Evolutionary conservation across 768 basidiomycete genomes (phyloP).

Genomic region (Podaxis mareebaensis): DNA sequence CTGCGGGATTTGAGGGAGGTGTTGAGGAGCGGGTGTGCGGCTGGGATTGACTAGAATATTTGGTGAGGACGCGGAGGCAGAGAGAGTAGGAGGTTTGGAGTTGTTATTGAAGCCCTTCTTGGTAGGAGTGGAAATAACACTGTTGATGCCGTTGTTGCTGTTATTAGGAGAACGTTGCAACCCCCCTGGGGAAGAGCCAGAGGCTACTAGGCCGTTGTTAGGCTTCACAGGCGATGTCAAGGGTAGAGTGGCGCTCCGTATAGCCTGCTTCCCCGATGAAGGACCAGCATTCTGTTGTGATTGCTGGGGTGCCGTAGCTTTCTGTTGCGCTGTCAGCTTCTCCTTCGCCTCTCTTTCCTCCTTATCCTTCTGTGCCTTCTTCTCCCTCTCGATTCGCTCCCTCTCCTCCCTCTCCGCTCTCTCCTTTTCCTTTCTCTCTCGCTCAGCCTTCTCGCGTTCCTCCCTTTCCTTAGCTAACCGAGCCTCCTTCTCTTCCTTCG

Average conservation of each 20-base stretch:
- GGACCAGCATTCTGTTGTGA: slow-evolving; percentile 26
- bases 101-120: slow-evolving; percentile 67
- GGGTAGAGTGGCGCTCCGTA: slow-evolving; percentile 52
- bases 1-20: slow-evolving; percentile 22
- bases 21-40: slow-evolving; percentile 34
- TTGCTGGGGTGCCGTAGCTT: slow-evolving; percentile 38
- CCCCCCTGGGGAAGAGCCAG: slow-evolving; percentile 42
- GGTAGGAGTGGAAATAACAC: slow-evolving; percentile 30
- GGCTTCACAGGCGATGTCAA: slow-evolving; percentile 31
- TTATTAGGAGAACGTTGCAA: slow-evolving; percentile 43
- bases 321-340: slow-evolving; percentile 41
- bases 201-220: slow-evolving; percentile 36
- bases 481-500: slow-evolving; percentile 43
- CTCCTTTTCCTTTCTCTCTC: slow-evolving; percentile 33
- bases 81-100: slow-evolving; percentile 33
- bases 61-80: slow-evolving; percentile 22
- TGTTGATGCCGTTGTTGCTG: slow-evolving; percentile 34
- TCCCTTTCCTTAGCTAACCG: slow-evolving; percentile 32
- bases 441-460: slow-evolving; percentile 35
- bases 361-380: slow-evolving; percentile 28
- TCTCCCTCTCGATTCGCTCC: slow-evolving; percentile 31
- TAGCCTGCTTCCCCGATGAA: slow-evolving; percentile 37
- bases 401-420: slow-evolving; percentile 31
- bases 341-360: slow-evolving; percentile 31
- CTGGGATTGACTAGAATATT: slow-evolving; percentile 22